Evolutionary conservation across 2,329 filamentous ascomycete genomes (phyloP).

Genomic region (Alternaria metachromatica): DNA sequence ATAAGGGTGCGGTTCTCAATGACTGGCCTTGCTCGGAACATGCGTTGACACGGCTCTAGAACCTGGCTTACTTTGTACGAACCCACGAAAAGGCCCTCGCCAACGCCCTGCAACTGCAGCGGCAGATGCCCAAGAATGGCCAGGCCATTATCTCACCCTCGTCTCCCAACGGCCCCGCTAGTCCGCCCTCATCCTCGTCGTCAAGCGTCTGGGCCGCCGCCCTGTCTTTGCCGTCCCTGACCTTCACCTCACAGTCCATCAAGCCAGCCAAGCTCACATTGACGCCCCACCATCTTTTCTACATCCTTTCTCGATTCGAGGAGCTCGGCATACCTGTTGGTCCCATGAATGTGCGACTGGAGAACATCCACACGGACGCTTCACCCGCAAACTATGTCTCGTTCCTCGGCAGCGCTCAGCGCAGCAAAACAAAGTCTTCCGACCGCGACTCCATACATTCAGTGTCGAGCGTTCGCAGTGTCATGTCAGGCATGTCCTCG

Average conservation of each 20-base stretch:
- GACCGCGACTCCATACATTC: constrained; percentile 93
- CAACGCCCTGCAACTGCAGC: constrained; percentile 88
- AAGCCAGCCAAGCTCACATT: constrained; percentile 92
- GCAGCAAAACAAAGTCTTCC: constrained; percentile 77
- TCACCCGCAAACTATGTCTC: constrained; percentile 94
- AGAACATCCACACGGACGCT: constrained; percentile 89
- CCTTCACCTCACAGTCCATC: constrained; percentile 81
- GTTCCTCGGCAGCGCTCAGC: constrained; percentile 84
- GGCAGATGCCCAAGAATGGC: constrained; percentile 72
- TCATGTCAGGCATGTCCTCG: constrained; percentile 95
- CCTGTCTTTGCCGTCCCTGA: constrained; percentile 83
- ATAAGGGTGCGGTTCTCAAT: constrained; percentile 70
- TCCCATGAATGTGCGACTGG: constrained; percentile 93
- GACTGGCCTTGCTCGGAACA: not conserved
- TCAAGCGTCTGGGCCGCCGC: constrained; percentile 80
- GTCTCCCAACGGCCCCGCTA: constrained; percentile 44
- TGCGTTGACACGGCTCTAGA: constrained; percentile 62
- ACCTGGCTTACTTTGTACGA: constrained; percentile 93
- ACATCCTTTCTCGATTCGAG: constrained; percentile 92
- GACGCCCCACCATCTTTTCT: constrained; percentile 96
- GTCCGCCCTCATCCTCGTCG: constrained; percentile 63
- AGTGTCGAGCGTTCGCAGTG: constrained; percentile 93
- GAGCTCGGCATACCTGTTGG: constrained; percentile 89
- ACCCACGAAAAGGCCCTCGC: constrained; percentile 97
- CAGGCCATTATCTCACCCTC: constrained; percentile 54